Conservation (phyloP, 805 yeast genomes). For the Nakazawaea holstii region DNA sequence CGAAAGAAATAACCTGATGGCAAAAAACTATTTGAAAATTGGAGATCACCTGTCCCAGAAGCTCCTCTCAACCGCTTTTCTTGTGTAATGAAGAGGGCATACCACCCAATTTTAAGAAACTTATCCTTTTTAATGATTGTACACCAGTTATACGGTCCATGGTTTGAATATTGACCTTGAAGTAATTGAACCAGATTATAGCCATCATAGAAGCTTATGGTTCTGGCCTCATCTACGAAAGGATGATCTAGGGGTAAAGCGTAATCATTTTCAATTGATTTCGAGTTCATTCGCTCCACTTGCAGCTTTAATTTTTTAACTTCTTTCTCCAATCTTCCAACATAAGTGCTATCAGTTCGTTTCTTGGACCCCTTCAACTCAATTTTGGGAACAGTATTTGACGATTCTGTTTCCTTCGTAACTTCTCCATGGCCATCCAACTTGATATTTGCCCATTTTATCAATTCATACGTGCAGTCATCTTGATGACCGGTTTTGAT, state of each 20-base stretch:
- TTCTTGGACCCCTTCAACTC: not conserved
- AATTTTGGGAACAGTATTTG: no score
- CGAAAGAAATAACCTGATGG: not conserved
- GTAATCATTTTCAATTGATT: not conserved
- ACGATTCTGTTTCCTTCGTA: not conserved
- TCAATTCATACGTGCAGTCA: not conserved
- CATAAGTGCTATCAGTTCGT: not conserved
- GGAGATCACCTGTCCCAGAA: not conserved
- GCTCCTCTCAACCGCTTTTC: not conserved
- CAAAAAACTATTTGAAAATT: not conserved
- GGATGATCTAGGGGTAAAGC: not conserved
- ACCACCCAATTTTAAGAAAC: constrained; percentile 29
- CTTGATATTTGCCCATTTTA: constrained; percentile 1
- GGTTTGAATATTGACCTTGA: constrained; percentile 35
- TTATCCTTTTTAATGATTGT: constrained; percentile 43
- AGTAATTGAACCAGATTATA: constrained; percentile 35
- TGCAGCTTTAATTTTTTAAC: not conserved
- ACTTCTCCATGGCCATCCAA: not conserved
- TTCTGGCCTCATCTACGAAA: constrained; percentile 23
- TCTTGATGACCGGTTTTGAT: not conserved
- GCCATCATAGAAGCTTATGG: constrained; percentile 35
- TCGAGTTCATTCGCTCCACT: not conserved
- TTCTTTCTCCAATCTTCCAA: constrained; percentile 1
- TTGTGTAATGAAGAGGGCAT: not conserved
- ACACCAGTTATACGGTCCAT: constrained; percentile 49